Evolutionary conservation across 306 rosid genomes (phyloP), one percentile per base, ranked within the genome.

Genomic region (Cicer pinnatifidum): DNA sequence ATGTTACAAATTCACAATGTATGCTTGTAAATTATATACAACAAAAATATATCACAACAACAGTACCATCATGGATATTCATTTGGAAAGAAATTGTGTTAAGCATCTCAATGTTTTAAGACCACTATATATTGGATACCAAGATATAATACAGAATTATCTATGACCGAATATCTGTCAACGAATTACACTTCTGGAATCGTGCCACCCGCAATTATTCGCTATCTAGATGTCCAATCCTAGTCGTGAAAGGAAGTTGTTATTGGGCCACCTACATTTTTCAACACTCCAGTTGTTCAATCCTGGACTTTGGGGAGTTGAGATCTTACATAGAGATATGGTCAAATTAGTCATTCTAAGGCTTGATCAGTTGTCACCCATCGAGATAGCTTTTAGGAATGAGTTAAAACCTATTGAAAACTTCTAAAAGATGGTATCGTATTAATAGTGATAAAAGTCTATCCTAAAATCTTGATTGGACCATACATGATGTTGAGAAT

Each of bases 1-100:
- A 44, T 3, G 33, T 66, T 56, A 65, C 43, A 67, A 75, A 12
- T 20, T 51, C 23, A 60, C 62, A 52, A 64, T 37, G 44, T 13
- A 5, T 15, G 38, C 50, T 66, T 46, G 50, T 64, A 63, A 10
- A n/a, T 63, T 6, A 20, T 77, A 45, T 9, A 67, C 37, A 58
- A 37, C 11, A 40, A 47, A 67, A 67, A 35, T 46, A 23, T 69
- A 69, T 12, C 11, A 35, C 16, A 1, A 28, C 33, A 28, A 28
- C 35, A 28, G 5, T 3, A 51, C 16, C 62, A 69, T 37, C 44
- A 43, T 7, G 15, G 45, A 56, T 33, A 12, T 72, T 43, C 15
- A 44, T 58, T 54, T 45, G 33, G 6, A 45, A 12, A 58, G 60
- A 61, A 13, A 44, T 28, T 61, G 48, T n/a, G 6, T 57, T 58